phyloP scores from a whole-genome alignment of 345 rosid genomes.

The Populus ilicifolia region DNA sequence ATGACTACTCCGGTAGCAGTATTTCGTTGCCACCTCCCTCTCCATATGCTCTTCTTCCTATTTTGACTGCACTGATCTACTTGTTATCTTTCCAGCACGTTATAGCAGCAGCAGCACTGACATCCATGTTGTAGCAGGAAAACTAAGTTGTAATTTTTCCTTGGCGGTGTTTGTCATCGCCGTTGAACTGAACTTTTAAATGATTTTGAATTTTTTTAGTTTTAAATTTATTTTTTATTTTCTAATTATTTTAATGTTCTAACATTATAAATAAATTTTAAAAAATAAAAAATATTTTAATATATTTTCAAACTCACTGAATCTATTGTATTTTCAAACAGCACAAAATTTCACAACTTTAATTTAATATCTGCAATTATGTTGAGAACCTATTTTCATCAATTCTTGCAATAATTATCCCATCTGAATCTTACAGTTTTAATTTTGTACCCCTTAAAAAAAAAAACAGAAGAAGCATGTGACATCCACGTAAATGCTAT shows the following conservation, averaged over 20 bases:
- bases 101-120: constrained; percentile 15
- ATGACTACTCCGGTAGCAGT: constrained; percentile 50
- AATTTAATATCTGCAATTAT: too few species aligned
- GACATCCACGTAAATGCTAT: too few species aligned
- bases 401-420: not conserved
- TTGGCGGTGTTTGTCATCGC: too few species aligned
- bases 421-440: not conserved
- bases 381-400: too few species aligned
- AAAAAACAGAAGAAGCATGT: too few species aligned
- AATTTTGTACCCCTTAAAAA: too few species aligned
- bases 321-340: too few species aligned
- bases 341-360: too few species aligned
- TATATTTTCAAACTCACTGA: too few species aligned
- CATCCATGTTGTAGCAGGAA: constrained; percentile 37
- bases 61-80: constrained; percentile 29
- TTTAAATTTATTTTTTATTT: not conserved
- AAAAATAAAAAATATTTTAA: too few species aligned
- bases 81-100: constrained; percentile 26
- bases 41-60: constrained; percentile 18
- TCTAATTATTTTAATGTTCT: not conserved
- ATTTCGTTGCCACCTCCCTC: constrained; percentile 21
- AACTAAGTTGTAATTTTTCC: constrained; percentile 3
- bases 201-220: not conserved
- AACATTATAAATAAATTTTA: too few species aligned
- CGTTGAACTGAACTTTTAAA: too few species aligned